Evolutionary conservation across 345 rosid genomes (phyloP).

Genomic region (Iberis pinnata): DNA sequence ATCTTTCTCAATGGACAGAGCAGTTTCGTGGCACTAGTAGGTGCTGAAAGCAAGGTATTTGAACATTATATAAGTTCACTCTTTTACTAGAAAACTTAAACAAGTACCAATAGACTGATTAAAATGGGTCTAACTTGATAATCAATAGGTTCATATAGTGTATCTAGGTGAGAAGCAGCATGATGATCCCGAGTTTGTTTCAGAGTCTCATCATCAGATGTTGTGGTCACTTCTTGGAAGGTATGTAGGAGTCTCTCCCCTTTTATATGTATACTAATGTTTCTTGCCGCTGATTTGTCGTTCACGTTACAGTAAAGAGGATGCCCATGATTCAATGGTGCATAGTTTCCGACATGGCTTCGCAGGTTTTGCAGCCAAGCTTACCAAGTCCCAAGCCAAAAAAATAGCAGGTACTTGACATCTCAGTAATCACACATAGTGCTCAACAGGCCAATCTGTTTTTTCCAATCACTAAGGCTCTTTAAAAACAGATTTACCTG

Average conservation of each 20-base stretch:
- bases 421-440: not conserved
- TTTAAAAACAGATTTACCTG: conserved; percentile 29
- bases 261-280: too few relatives aligned
- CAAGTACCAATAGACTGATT: not conserved
- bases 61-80: not conserved
- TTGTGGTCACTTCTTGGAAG: conserved; percentile 24
- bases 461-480: not conserved
- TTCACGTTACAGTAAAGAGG: conserved; percentile 27
- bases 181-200: conserved; percentile 26
- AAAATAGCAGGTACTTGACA: conserved; percentile 26
- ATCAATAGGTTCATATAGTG: conserved; percentile 30
- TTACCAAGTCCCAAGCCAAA: conserved; percentile 36
- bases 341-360: conserved; percentile 38
- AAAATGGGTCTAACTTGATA: not conserved
- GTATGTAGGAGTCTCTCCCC: not conserved
- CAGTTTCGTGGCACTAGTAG: not conserved
- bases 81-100: not conserved
- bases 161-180: conserved; percentile 32
- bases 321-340: conserved; percentile 38
- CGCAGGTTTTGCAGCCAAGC: conserved; percentile 47
- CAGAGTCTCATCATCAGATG: conserved; percentile 29
- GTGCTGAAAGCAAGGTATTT: conserved; percentile 19
- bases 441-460: not conserved
- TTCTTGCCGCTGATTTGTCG: too few relatives aligned
- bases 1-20: not conserved